Evolutionary conservation across 495 filamentous ascomycete genomes (phyloP).

Genomic region (Penicillium soppii): DNA sequence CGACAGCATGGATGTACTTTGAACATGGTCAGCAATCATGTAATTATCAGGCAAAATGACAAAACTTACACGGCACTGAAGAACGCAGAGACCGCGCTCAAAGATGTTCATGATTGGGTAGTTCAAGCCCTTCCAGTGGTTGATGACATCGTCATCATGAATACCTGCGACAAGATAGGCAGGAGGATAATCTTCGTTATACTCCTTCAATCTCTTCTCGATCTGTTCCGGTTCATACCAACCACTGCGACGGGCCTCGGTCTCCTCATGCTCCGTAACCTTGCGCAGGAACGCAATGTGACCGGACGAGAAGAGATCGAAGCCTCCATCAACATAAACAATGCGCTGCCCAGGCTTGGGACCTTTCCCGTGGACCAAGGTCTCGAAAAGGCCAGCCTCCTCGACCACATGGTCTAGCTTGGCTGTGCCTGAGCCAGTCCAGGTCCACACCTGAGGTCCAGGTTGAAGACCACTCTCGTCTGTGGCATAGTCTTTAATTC

Average conservation of each 20-base stretch:
- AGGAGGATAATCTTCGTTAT: conserved; percentile 70
- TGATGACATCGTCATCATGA: conserved; percentile 92
- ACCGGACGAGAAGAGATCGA: conserved; percentile 94
- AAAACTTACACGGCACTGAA: conserved; percentile 79
- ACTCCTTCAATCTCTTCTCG: conserved; percentile 57
- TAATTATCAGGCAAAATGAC: not conserved
- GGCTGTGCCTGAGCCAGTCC: conserved; percentile 56
- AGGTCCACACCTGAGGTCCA: conserved; percentile 77
- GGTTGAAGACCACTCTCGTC: conserved; percentile 72
- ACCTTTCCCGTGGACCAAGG: conserved; percentile 62
- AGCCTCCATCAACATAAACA: conserved; percentile 94
- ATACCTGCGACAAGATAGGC: conserved; percentile 87
- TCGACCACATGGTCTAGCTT: conserved; percentile 50
- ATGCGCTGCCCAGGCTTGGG: conserved; percentile 77
- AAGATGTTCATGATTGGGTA: conserved; percentile 99
- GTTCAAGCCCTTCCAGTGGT: conserved; percentile 93
- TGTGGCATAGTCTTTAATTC: conserved; percentile 81
- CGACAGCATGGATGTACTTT: conserved; percentile 80
- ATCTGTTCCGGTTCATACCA: conserved; percentile 69
- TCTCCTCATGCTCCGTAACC: conserved; percentile 69
- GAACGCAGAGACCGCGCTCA: conserved; percentile 90
- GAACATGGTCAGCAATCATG: conserved; percentile 18
- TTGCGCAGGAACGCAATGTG: conserved; percentile 90
- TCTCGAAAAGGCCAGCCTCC: conserved; percentile 57
- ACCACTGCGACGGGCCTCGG: conserved; percentile 58